Base-by-base conservation (phyloP, 78 protist genomes). In the Fonticula alba region DNA sequence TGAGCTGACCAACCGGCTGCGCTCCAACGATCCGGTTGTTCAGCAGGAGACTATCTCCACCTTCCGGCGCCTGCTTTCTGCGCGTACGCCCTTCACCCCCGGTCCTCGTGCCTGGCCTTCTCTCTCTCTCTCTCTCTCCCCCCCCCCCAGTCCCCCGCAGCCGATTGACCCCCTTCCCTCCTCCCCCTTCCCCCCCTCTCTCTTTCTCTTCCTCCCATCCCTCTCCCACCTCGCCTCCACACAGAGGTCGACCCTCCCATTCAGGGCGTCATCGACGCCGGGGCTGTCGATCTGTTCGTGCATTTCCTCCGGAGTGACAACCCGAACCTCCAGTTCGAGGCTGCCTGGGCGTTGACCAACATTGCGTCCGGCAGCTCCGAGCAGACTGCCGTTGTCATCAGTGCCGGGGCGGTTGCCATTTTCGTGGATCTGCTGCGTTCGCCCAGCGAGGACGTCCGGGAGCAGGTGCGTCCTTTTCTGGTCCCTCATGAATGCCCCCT, bases 261-360 rank as follows among this genome's bases (percentile, higher is more conserved):
- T 52, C 76, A 82, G 58, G 76, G 79, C 24, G 97, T 95, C 26
- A 84, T 93, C 64, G 62, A 56, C 9, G 60, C 80, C 15, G 91
- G 89, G 27, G 78, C 74, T 13, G 97, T 95, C 2, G 93, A 95
- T 41, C 32, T 49, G 29, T 60, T 95, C 17, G 95, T 95, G 19
- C 40, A 82, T 38, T 82, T 92, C 51, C 76, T 92, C 24, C 17
- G 54, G 27, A 4, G 1, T 27, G 49, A 33, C 47, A 53, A 64
- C 51, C 36, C 43, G 36, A 24, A 10, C 35, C 40, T 75, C 15
- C 61, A 49, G 81, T 73, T 78, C 62, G 98, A 94, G 73, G 83
- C 94, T 1, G 93, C 92, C 2, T 94, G 98, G 98, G 91, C 98
- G 22, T 82, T 94, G 51, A 92, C 97, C n/a, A 94, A 94, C 80